phyloP scores from a whole-genome alignment of 805 yeast species.

The Metschnikowia dekortorum region DNA sequence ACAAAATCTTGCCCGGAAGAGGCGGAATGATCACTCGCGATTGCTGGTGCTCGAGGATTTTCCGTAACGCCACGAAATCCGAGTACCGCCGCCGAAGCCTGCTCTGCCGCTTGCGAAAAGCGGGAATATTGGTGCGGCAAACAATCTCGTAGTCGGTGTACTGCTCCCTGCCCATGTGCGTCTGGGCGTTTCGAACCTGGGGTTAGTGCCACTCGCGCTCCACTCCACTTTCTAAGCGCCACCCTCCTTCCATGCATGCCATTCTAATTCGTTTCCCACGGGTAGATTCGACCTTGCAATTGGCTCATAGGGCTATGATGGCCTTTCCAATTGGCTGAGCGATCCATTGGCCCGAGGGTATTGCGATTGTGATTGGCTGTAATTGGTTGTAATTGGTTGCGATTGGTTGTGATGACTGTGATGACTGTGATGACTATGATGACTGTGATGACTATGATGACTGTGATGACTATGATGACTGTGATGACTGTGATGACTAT shows the following conservation, averaged over 20 bases:
- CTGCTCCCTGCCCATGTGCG: conserved; percentile 64
- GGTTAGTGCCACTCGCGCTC: conserved; percentile 18
- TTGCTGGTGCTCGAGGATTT: conserved; percentile 68
- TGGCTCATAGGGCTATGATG: no score
- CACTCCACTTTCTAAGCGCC: background rate
- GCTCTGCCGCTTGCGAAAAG: conserved; percentile 61
- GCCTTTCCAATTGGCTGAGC: no score
- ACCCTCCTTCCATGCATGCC: background rate
- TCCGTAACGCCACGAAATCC: conserved; percentile 81
- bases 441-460: no score
- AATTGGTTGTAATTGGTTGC: no score
- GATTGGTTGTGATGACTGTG: no score
- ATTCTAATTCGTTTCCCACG: no score
- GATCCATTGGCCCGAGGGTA: no score
- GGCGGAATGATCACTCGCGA: conserved; percentile 79
- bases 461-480: no score
- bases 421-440: no score
- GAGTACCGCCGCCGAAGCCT: conserved; percentile 81
- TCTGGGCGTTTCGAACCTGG: conserved; percentile 63
- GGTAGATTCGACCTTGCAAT: no score
- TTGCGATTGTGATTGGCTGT: no score
- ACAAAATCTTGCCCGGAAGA: conserved; percentile 82
- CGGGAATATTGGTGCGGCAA: conserved; percentile 88
- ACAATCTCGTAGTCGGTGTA: conserved; percentile 90
- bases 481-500: no score